phyloP scores from a whole-genome alignment of 2,329 filamentous ascomycete species.

The Paecilomyces niveus region DNA sequence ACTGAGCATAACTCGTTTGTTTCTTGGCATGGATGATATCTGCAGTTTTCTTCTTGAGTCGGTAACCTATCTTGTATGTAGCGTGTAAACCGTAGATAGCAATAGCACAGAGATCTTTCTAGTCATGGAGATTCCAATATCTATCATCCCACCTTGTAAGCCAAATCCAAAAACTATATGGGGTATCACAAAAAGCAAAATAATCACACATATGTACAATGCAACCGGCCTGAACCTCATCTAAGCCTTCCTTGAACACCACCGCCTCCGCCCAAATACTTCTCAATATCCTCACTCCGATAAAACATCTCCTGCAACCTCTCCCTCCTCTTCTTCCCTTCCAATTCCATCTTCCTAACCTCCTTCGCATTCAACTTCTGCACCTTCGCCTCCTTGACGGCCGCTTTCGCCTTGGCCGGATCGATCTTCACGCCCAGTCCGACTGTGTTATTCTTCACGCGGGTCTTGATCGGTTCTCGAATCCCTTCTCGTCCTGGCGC shows the following conservation, averaged over 20 bases:
- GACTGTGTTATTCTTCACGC: slow-evolving; percentile 64
- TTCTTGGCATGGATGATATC: not conserved
- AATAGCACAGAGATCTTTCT: not conserved
- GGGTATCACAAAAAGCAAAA: not conserved
- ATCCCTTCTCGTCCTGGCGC: slow-evolving; percentile 60
- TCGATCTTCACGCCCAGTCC: slow-evolving; percentile 58
- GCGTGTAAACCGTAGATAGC: not conserved
- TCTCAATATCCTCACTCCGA: slow-evolving; percentile 65
- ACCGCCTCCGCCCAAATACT: slow-evolving; percentile 53
- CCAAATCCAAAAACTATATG: not conserved
- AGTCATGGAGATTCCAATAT: not conserved
- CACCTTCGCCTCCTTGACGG: slow-evolving; percentile 34
- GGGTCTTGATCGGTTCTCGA: slow-evolving; percentile 65
- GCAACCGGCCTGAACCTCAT: not conserved
- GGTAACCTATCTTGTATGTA: not conserved
- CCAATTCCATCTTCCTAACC: slow-evolving; percentile 53
- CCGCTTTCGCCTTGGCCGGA: slow-evolving; percentile 13
- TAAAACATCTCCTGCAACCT: slow-evolving; percentile 66
- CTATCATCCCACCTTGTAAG: not conserved
- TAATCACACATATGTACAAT: not conserved
- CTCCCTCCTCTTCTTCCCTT: slow-evolving; percentile 57
- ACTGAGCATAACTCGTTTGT: not conserved
- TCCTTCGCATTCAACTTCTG: slow-evolving; percentile 63
- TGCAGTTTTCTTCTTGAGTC: not conserved
- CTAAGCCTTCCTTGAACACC: not conserved